Base-by-base conservation (phyloP, 192 early-diverging fungal species). In the Paraglomus brasilianum region DNA sequence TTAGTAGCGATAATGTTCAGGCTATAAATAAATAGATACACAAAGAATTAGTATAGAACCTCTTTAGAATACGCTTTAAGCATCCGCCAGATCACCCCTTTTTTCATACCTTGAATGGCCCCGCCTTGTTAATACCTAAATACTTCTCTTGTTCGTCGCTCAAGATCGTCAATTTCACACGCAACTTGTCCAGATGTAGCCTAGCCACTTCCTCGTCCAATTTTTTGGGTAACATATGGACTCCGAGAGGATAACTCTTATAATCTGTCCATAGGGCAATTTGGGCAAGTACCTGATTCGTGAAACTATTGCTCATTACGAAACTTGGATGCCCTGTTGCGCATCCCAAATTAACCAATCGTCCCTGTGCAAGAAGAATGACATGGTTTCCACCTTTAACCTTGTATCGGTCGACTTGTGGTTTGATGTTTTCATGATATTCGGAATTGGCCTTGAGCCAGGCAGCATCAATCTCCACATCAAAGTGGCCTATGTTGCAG, bases 401-500 rank as follows among this genome's bases (percentile, higher is more conserved):
- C 74, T 84, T 85, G 90, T 85, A 98, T 80, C 96, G 94, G 86
- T 98, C 95, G 64, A 98, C 97, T 81, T 96, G 94, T 72, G 94
- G 89, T 90, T 98, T 98, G 89, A 98, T 93, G 92, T 96, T 95
- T 81, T 91, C 89, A 78, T 83, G 81, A 71, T 82, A 81, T 69
- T 76, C 80, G 72, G 94, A 90, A 87, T 98, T 98, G 78, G 85
- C 83, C 90, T 95, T 96, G 75, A 98, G 83, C 96, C 96, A 98
- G 63, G 93, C 93, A 65, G 95, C 95, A 80, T 98, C 96, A 75
- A 98, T 93, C 85, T 98, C 96, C 76, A 95, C 87, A 85, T 98
- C 96, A 72, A 98, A 98, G 88, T 98, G 96, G 72, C 96, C 97
- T 85, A 98, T 98, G 89, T 98, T 98, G 93, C 97, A 97, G 71